A percentile compares a stretch with the other conserved stretches of the same genome.
Evolutionary conservation across 1,139 yeast species (phyloP).

Genomic region (Protomyces pachydermus): DNA sequence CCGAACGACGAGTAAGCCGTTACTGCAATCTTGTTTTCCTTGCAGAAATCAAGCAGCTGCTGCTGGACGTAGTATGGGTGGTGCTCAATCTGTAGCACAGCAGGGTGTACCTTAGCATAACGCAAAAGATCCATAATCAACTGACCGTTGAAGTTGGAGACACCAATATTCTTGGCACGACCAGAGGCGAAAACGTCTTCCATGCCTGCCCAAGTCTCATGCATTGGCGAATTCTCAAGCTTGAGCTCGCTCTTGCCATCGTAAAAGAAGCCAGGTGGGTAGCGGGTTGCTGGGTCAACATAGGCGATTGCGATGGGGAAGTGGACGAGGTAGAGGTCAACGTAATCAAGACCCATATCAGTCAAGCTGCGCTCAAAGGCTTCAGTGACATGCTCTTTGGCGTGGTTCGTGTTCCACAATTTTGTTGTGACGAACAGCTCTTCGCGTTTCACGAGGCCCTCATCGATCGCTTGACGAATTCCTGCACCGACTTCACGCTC

Average conservation of each 20-base stretch:
- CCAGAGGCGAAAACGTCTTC: constrained; percentile 65
- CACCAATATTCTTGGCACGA: constrained; percentile 54
- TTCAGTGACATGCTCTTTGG: constrained; percentile 50
- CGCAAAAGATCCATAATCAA: constrained; percentile 68
- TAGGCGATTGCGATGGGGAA: constrained; percentile 55
- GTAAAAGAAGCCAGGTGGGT: constrained; percentile 65
- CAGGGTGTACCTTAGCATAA: constrained; percentile 68
- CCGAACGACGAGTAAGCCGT: constrained; percentile 34
- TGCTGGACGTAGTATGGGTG: constrained; percentile 34
- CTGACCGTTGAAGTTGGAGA: constrained; percentile 77
- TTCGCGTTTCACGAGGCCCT: constrained; percentile 45
- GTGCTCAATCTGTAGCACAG: constrained; percentile 77
- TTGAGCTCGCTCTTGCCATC: constrained; percentile 46
- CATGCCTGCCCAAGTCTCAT: constrained; percentile 58
- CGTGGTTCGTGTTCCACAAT: constrained; percentile 46
- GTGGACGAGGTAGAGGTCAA: constrained; percentile 58
- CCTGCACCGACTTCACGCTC: constrained; percentile 53
- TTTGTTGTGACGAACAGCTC: constrained; percentile 45
- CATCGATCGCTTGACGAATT: constrained; percentile 48
- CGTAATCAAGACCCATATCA: constrained; percentile 56
- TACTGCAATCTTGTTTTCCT: constrained; percentile 29
- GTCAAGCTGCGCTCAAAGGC: constrained; percentile 47
- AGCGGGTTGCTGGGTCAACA: constrained; percentile 55
- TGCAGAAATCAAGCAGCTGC: constrained; percentile 28
- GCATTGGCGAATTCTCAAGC: constrained; percentile 47